Conservation (phyloP, 2,329 filamentous ascomycete species). For the Raffaelea albimanens region DNA sequence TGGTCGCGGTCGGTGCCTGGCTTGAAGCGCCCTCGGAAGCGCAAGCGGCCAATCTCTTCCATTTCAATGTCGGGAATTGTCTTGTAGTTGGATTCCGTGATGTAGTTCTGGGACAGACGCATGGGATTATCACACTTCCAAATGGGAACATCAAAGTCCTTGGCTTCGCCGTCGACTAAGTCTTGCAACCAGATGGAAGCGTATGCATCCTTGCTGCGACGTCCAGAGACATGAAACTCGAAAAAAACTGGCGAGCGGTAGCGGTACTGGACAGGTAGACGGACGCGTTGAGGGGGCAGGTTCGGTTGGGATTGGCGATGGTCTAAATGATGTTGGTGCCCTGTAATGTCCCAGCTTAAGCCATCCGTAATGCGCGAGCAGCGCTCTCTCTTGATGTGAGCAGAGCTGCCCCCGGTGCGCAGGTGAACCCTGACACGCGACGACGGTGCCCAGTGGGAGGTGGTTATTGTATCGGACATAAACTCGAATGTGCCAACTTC, state of each 20-base stretch:
- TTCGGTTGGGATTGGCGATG: constrained; percentile 24
- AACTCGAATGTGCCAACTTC: constrained; percentile 95
- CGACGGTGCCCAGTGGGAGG: constrained; percentile 49
- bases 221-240: constrained; percentile 65
- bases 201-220: constrained; percentile 64
- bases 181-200: constrained; percentile 81
- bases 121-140: constrained; percentile 71
- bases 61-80: constrained; percentile 66
- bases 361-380: constrained; percentile 46
- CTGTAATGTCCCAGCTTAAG: constrained; percentile 35
- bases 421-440: constrained; percentile 68
- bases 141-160: constrained; percentile 76
- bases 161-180: constrained; percentile 69
- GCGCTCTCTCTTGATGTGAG: constrained; percentile 53
- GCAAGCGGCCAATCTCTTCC: constrained; percentile 69
- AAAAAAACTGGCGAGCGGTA: constrained; percentile 87
- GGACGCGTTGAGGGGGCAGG: constrained; percentile 31
- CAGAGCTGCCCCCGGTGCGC: constrained; percentile 76
- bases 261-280: constrained; percentile 80
- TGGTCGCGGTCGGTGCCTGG: constrained; percentile 85
- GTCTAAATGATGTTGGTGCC: constrained; percentile 20
- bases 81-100: constrained; percentile 67
- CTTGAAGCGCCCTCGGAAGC: constrained; percentile 76
- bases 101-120: constrained; percentile 83
- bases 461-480: constrained; percentile 57